Evolutionary conservation across 352 stramenopile genomes (phyloP).

Genomic region (Phytopythium sindhum): DNA sequence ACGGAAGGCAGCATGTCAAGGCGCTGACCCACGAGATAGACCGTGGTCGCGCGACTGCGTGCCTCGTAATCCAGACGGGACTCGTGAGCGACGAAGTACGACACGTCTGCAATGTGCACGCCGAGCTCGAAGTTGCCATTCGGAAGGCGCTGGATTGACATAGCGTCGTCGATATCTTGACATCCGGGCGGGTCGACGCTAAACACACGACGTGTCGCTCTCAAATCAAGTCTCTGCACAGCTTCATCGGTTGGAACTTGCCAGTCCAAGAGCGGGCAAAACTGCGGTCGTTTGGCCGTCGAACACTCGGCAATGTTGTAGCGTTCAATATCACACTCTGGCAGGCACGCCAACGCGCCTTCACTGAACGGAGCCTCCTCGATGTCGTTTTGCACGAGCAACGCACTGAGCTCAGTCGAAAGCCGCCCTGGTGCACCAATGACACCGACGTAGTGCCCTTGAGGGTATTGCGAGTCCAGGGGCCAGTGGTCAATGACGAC

Average conservation of each 20-base stretch:
- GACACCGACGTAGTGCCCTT: constrained; percentile 77
- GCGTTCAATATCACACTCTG: constrained; percentile 65
- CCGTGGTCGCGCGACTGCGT: constrained; percentile 89
- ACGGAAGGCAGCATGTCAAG: constrained; percentile 93
- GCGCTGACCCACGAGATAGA: constrained; percentile 96
- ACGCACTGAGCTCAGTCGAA: constrained; percentile 73
- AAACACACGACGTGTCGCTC: constrained; percentile 72
- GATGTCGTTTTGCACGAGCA: constrained; percentile 83
- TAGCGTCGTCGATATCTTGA: constrained; percentile 90
- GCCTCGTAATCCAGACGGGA: constrained; percentile 96
- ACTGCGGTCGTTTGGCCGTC: constrained; percentile 60
- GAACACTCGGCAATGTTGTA: constrained; percentile 68
- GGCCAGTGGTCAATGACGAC: constrained; percentile 80
- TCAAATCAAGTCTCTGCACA: constrained; percentile 57
- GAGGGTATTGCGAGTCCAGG: constrained; percentile 73
- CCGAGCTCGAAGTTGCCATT: constrained; percentile 91
- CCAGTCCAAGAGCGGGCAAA: constrained; percentile 67
- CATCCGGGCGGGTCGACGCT: constrained; percentile 88
- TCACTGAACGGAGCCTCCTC: constrained; percentile 85
- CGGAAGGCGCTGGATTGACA: constrained; percentile 71
- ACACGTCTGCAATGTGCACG: constrained; percentile 99
- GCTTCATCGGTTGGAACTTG: constrained; percentile 51
- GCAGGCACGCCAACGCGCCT: constrained; percentile 77
- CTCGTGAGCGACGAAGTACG: constrained; percentile 96
- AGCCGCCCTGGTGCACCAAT: constrained; percentile 58